Conservation (phyloP, 2,329 filamentous ascomycete genomes). For the Aspergillus sp. region DNA sequence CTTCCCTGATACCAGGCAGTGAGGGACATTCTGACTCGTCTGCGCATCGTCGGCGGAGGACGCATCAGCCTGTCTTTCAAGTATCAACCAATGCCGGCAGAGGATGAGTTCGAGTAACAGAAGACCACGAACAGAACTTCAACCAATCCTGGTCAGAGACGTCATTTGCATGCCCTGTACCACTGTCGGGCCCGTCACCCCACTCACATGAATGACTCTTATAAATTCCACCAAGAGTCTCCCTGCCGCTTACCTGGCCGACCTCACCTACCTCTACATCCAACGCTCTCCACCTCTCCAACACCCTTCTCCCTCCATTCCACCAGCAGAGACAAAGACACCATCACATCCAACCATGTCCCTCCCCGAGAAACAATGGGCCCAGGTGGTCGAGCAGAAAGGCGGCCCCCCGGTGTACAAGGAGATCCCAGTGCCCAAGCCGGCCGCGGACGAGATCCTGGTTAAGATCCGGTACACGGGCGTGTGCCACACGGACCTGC, state of each 20-base stretch:
- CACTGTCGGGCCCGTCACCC: slow-evolving; percentile 4
- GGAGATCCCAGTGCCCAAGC: slow-evolving; percentile 72
- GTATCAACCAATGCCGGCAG: neutral
- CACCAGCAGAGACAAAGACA: neutral
- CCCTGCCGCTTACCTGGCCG: neutral
- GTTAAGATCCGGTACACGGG: slow-evolving; percentile 88
- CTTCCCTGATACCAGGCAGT: too few species aligned
- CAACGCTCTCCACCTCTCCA: neutral
- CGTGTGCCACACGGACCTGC: slow-evolving; percentile 85
- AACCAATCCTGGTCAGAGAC: neutral
- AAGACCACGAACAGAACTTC: neutral
- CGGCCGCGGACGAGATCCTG: slow-evolving; percentile 85
- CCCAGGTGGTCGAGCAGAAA: slow-evolving; percentile 81
- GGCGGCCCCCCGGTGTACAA: slow-evolving; percentile 62
- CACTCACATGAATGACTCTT: neutral
- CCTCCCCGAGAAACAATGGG: slow-evolving; percentile 84
- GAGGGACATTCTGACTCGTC: too few species aligned
- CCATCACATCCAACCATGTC: slow-evolving; percentile 23
- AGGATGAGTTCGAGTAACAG: neutral
- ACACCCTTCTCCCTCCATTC: neutral
- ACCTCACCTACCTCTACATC: neutral
- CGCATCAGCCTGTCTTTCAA: too few species aligned
- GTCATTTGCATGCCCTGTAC: neutral
- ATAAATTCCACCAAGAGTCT: slow-evolving; percentile 9
- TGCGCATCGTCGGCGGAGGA: too few species aligned